Conservation (phyloP, 2,329 filamentous ascomycete species). For the Blumeria hordei region DNA sequence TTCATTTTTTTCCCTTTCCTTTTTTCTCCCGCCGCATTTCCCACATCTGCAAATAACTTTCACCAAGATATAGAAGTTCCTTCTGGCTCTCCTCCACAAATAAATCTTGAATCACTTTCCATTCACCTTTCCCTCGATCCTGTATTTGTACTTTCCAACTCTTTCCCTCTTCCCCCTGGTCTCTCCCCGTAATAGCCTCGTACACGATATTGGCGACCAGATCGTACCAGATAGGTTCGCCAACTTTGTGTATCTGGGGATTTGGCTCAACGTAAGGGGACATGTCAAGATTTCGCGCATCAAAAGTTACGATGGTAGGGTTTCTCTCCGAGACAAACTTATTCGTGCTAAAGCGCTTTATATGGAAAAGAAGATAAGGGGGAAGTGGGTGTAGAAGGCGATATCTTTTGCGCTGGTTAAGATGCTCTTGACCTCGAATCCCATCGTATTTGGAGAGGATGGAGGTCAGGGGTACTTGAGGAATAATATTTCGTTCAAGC, state of each 20-base stretch:
- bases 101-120: slow-evolving; percentile 83
- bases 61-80: slow-evolving; percentile 76
- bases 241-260: slow-evolving; percentile 39
- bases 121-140: slow-evolving; percentile 61
- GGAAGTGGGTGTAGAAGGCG: slow-evolving; percentile 75
- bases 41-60: slow-evolving; percentile 93
- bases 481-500: slow-evolving; percentile 85
- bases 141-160: slow-evolving; percentile 85
- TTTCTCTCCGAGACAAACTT: slow-evolving; percentile 94
- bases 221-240: slow-evolving; percentile 83
- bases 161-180: slow-evolving; percentile 67
- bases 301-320: slow-evolving; percentile 93
- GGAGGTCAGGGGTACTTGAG: slow-evolving; percentile 60
- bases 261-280: slow-evolving; percentile 79
- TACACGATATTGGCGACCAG: slow-evolving; percentile 86
- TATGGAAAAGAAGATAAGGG: slow-evolving; percentile 76
- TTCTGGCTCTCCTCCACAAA: slow-evolving; percentile 76
- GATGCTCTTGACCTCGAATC: slow-evolving; percentile 61
- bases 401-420: slow-evolving; percentile 72
- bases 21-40: slow-evolving; percentile 39
- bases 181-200: slow-evolving; percentile 52
- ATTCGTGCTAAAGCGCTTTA: slow-evolving; percentile 92
- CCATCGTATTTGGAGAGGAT: slow-evolving; percentile 90
- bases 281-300: slow-evolving; percentile 64
- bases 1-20: not conserved